phyloP scores from a whole-genome alignment of 1,284 basidiomycete species.

The Cystobasidium sp. region DNA sequence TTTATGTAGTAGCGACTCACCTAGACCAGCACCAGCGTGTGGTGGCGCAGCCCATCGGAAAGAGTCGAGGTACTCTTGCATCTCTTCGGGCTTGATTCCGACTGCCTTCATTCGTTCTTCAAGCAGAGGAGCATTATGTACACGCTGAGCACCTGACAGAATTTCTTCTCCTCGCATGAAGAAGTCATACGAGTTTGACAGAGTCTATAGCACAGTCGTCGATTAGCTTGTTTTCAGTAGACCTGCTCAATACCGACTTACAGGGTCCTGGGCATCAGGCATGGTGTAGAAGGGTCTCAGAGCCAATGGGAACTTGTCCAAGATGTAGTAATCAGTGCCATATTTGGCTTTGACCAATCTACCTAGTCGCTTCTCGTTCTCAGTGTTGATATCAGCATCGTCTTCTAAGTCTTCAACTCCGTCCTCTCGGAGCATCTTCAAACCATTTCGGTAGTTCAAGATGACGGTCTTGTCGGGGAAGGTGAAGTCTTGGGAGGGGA shows the following conservation, averaged over 20 bases:
- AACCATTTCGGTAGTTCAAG: constrained; percentile 83
- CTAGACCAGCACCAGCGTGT: constrained; percentile 65
- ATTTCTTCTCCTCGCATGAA: constrained; percentile 99
- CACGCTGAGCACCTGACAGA: constrained; percentile 88
- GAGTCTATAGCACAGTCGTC: constrained; percentile 62
- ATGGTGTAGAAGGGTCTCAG: constrained; percentile 98
- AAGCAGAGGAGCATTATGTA: constrained; percentile 82
- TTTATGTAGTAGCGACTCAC: constrained; percentile 53
- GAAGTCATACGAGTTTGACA: constrained; percentile 99
- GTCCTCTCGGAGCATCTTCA: constrained; percentile 66
- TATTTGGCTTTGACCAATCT: constrained; percentile 87
- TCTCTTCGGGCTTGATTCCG: constrained; percentile 64
- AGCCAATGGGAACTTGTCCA: constrained; percentile 93
- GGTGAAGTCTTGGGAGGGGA: constrained; percentile 70
- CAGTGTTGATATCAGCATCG: constrained; percentile 86
- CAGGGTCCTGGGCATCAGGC: constrained; percentile 86
- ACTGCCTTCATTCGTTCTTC: constrained; percentile 56
- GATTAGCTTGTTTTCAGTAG: background rate
- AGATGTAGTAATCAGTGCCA: constrained; percentile 95
- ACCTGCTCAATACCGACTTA: constrained; percentile 58
- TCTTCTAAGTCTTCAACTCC: constrained; percentile 56
- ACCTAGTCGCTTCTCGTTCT: constrained; percentile 90
- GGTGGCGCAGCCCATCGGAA: constrained; percentile 94
- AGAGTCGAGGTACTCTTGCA: constrained; percentile 80
- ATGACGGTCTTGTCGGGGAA: constrained; percentile 59